phyloP scores from a whole-genome alignment of 352 stramenopile genomes.

The Pythium sukuiense region DNA sequence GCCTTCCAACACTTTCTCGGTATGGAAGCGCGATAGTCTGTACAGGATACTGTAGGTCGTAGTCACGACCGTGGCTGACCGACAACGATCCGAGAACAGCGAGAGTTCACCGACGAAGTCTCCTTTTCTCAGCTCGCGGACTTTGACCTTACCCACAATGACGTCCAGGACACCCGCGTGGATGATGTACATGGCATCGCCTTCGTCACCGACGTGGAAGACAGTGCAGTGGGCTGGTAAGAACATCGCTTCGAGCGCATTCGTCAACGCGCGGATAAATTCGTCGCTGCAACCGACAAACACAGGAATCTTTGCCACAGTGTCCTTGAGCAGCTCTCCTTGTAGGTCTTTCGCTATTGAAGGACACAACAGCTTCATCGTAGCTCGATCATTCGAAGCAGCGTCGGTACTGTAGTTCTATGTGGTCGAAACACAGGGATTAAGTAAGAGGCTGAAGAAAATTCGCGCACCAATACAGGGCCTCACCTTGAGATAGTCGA shows the following conservation, averaged over 20 bases:
- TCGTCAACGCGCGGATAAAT: constrained; percentile 44
- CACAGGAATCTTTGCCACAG: constrained; percentile 38
- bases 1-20: constrained; percentile 52
- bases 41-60: constrained; percentile 73
- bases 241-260: constrained; percentile 44
- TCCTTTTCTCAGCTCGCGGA: constrained; percentile 36
- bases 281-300: constrained; percentile 42
- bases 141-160: constrained; percentile 36
- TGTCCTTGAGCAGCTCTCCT: constrained; percentile 43
- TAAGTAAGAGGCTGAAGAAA: background rate
- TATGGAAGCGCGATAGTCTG: constrained; percentile 67
- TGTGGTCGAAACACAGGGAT: background rate
- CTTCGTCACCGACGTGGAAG: constrained; percentile 37
- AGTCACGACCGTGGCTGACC: constrained; percentile 65
- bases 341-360: constrained; percentile 58
- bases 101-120: constrained; percentile 48
- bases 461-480: background rate
- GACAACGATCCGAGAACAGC: constrained; percentile 57
- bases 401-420: constrained; percentile 46
- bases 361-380: constrained; percentile 42
- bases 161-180: constrained; percentile 39
- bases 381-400: constrained; percentile 47
- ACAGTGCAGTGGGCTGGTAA: constrained; percentile 42
- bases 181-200: constrained; percentile 59
- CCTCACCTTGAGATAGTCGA: constrained; percentile 52